Evolutionary conservation across 768 basidiomycete genomes (phyloP).

Genomic region (Leccinum fibrillosum): DNA sequence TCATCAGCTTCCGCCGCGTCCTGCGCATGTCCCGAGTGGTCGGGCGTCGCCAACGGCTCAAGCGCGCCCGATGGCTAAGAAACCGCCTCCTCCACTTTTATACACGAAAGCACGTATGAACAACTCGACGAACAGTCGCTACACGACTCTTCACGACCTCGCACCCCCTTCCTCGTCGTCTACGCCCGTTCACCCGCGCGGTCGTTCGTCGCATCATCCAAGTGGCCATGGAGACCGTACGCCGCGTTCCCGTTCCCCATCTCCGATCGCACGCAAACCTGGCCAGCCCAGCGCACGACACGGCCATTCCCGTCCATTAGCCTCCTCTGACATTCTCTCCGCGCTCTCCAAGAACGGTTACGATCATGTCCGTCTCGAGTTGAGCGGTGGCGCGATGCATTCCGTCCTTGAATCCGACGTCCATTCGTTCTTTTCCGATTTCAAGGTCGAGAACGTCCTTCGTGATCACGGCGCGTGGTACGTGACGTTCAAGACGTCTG

Average conservation of each 20-base stretch:
- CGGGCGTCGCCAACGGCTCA: conserved; percentile 27
- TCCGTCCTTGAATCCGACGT: conserved; percentile 66
- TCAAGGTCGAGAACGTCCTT: conserved; percentile 70
- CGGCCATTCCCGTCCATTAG: conserved; percentile 18
- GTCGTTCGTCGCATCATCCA: conserved; percentile 24
- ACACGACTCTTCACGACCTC: conserved; percentile 19
- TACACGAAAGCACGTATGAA: conserved; percentile 28
- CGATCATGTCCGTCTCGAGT: conserved; percentile 64
- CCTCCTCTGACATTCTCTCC: conserved; percentile 27
- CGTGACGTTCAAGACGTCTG: conserved; percentile 67
- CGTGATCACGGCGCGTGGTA: conserved; percentile 74
- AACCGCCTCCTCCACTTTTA: conserved; percentile 17
- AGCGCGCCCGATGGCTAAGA: conserved; percentile 29
- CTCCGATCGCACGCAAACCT: conserved; percentile 41
- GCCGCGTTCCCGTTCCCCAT: conserved; percentile 36
- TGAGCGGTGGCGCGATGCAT: conserved; percentile 42
- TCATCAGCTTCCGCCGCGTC: conserved; percentile 30
- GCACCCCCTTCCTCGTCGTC: conserved; percentile 33
- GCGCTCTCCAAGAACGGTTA: conserved; percentile 59
- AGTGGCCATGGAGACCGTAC: conserved; percentile 17
- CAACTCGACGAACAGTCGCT: conserved; percentile 23
- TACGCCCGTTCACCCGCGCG: conserved; percentile 30
- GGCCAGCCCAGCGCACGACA: conserved; percentile 30
- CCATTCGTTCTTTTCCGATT: conserved; percentile 61
- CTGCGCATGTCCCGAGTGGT: conserved; percentile 23